Evolutionary conservation across 2,329 filamentous ascomycete species (phyloP).

Genomic region (Exophiala sp.): DNA sequence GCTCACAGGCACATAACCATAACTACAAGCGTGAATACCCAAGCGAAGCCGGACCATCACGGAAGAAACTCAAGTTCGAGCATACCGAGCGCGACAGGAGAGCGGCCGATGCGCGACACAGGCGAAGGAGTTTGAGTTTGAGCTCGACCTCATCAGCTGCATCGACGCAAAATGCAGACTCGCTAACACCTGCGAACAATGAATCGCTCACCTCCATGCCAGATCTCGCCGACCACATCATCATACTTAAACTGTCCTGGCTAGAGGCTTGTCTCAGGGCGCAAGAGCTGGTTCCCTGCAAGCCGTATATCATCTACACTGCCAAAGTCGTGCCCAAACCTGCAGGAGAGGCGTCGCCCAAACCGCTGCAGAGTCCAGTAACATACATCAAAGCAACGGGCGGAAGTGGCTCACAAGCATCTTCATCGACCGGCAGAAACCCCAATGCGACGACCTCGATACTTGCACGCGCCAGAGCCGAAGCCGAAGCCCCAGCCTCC

Average conservation of each 20-base stretch:
- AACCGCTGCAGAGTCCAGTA: conserved; percentile 8
- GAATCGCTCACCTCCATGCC: too few species aligned
- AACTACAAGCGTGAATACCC: background rate
- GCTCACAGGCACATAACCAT: background rate
- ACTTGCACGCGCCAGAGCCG: conserved; percentile 51
- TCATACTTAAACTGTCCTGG: conserved; percentile 52
- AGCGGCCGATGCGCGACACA: conserved; percentile 2
- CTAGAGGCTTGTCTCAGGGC: conserved; percentile 44
- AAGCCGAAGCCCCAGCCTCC: conserved; percentile 46
- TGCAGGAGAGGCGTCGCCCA: conserved; percentile 19
- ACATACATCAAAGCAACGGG: conserved; percentile 19
- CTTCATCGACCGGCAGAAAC: background rate
- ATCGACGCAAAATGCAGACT: conserved; percentile 1
- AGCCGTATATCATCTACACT: conserved; percentile 48
- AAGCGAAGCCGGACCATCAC: conserved; percentile 4
- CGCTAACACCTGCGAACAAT: too few species aligned
- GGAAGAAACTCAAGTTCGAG: conserved; percentile 13
- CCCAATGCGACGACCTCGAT: conserved; percentile 32
- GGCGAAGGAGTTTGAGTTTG: conserved; percentile 8
- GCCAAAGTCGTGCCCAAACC: conserved; percentile 42
- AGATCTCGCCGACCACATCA: conserved; percentile 36
- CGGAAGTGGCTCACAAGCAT: conserved; percentile 3
- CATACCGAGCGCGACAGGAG: conserved; percentile 8
- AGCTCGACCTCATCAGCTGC: conserved; percentile 10
- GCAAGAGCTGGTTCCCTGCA: conserved; percentile 41